A percentile compares a stretch with the other conserved stretches of the same genome.
phyloP scores from a whole-genome alignment of 2,329 filamentous ascomycete species.

The Rachicladosporium sp. region DNA sequence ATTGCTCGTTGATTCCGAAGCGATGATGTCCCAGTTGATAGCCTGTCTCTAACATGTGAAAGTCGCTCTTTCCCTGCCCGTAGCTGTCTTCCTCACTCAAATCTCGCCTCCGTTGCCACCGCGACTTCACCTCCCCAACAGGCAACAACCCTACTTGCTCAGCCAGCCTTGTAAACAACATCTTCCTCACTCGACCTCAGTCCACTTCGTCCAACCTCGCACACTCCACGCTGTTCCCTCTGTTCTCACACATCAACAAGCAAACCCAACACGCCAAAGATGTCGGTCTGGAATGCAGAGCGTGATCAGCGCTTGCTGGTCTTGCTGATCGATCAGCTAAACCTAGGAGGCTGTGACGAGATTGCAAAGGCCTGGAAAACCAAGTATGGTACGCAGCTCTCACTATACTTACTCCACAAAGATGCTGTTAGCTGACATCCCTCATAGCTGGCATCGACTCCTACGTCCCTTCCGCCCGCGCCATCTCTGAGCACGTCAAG shows the following conservation, averaged over 20 bases:
- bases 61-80: no score
- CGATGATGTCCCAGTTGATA: no score
- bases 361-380: slow-evolving; percentile 7
- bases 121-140: no score
- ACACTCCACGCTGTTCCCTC: not conserved
- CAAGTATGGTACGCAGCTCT: slow-evolving; percentile 7
- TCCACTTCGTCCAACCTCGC: not conserved
- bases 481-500: slow-evolving; percentile 13
- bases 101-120: no score
- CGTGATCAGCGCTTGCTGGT: slow-evolving; percentile 15
- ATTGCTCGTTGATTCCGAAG: no score
- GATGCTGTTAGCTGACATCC: not conserved
- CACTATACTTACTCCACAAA: not conserved
- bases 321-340: slow-evolving; percentile 10
- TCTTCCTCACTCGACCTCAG: not conserved
- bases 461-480: slow-evolving; percentile 9
- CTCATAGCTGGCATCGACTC: slow-evolving; percentile 7
- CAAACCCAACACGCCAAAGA: slow-evolving; percentile 3
- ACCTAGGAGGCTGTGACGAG: slow-evolving; percentile 9
- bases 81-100: no score
- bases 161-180: not conserved
- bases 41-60: no score
- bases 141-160: no score
- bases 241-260: not conserved
- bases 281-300: slow-evolving; percentile 14